Conservation (phyloP, 208 protist species). For the Trypanosoma congolense region DNA sequence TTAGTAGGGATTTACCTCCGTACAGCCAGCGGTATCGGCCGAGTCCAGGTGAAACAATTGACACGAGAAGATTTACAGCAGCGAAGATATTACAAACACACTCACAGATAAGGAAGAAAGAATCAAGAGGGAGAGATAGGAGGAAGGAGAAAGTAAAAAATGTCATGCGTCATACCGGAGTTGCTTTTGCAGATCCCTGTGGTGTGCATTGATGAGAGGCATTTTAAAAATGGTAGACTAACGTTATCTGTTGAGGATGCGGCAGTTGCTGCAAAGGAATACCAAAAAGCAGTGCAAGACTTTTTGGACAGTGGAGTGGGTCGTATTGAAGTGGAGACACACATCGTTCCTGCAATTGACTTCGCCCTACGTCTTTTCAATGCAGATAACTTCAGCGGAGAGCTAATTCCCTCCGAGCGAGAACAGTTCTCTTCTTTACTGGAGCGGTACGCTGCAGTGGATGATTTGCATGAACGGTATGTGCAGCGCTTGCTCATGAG, state of each 20-base stretch:
- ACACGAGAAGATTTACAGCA: too few species aligned
- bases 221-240: constrained; percentile 31
- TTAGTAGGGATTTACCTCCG: too few species aligned
- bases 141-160: constrained; percentile 8
- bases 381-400: constrained; percentile 83
- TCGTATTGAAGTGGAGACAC: constrained; percentile 19
- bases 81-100: too few species aligned
- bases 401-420: constrained; percentile 56
- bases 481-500: constrained; percentile 75
- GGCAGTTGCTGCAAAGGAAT: constrained; percentile 22
- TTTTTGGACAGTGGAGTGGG: constrained; percentile 27
- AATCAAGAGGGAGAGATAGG: too few species aligned
- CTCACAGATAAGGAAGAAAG: too few species aligned
- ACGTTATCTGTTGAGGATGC: constrained; percentile 51
- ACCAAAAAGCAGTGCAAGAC: constrained; percentile 38
- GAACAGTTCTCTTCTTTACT: constrained; percentile 31
- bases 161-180: constrained; percentile 22
- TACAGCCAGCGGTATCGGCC: too few species aligned
- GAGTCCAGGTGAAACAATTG: too few species aligned
- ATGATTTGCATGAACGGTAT: constrained; percentile 42
- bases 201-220: constrained; percentile 29
- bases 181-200: constrained; percentile 58
- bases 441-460: constrained; percentile 28
- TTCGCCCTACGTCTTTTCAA: constrained; percentile 82
- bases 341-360: constrained; percentile 56